These are phyloP conservation scores for Datisca glomerata DNA, from an alignment of 306 rosid genomes.

Conservation along the genomic window DNA sequence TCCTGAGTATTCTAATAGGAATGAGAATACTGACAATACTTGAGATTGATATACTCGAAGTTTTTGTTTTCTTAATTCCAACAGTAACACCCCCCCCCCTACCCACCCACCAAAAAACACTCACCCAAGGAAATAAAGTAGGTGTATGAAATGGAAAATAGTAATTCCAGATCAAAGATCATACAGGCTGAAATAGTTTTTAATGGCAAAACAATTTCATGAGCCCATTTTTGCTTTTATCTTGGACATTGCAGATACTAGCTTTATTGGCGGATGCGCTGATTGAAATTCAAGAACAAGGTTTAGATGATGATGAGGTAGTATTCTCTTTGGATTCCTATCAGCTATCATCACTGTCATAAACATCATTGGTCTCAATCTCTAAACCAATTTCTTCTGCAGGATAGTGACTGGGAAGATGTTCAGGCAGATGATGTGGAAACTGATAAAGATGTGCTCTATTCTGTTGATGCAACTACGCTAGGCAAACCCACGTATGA, in stretches of 20 bases:
- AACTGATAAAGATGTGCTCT: constrained; percentile 39
- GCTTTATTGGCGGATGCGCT: constrained; percentile 74
- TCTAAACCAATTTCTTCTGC: constrained; percentile 16
- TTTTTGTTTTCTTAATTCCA: no score
- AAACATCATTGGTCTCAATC: constrained; percentile 4
- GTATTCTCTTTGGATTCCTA: constrained; percentile 7
- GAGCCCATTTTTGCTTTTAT: constrained; percentile 3
- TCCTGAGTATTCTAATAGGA: no score
- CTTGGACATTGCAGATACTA: constrained; percentile 47
- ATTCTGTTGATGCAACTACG: constrained; percentile 39
- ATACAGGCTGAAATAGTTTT: neutral
- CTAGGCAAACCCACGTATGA: constrained; percentile 40
- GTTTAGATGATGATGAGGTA: constrained; percentile 57
- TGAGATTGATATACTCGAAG: no score
- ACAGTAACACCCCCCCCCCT: no score
- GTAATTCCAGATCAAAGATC: constrained; percentile 1
- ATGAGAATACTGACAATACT: no score
- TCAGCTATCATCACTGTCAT: neutral
- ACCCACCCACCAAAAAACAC: no score
- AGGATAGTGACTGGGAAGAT: constrained; percentile 98
- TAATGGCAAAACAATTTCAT: neutral
- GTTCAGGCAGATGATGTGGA: constrained; percentile 33
- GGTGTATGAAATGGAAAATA: no score
- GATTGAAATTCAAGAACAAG: constrained; percentile 82
- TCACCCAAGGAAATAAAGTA: no score